phyloP scores from a whole-genome alignment of 225 moss, liverwort and hornwort species.

The Physcomitrellopsis africana region DNA sequence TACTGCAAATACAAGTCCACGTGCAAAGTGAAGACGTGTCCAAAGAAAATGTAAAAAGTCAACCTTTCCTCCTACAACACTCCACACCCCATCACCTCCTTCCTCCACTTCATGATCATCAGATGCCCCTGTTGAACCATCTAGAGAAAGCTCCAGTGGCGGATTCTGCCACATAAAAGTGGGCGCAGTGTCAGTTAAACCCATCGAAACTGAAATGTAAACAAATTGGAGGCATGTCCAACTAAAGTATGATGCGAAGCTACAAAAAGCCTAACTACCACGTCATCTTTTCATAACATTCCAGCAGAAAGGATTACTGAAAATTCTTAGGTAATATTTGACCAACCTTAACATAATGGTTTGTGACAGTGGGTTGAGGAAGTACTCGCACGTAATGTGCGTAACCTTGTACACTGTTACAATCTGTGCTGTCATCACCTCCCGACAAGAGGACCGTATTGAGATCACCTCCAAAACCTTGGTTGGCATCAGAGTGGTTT shows the following conservation, averaged over 20 bases:
- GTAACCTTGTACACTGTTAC: constrained; percentile 66
- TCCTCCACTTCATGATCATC: constrained; percentile 97
- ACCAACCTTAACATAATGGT: constrained; percentile 90
- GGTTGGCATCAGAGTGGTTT: constrained; percentile 37
- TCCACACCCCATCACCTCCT: constrained; percentile 99
- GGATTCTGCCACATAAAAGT: constrained; percentile 75
- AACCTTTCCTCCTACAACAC: constrained; percentile 99
- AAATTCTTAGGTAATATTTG: not conserved
- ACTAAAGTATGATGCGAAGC: not conserved
- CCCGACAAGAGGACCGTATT: constrained; percentile 62
- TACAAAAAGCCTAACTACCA: constrained; percentile 10
- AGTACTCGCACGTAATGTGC: constrained; percentile 88
- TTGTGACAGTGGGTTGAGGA: constrained; percentile 86
- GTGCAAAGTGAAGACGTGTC: not conserved
- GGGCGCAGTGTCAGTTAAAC: constrained; percentile 16
- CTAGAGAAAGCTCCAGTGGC: constrained; percentile 89
- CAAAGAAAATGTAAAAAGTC: constrained; percentile 18
- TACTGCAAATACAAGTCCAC: not conserved
- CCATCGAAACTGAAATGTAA: constrained; percentile 8
- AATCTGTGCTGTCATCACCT: constrained; percentile 57
- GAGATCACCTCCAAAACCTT: constrained; percentile 44
- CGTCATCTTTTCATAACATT: constrained; percentile 8
- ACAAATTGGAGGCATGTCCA: not conserved
- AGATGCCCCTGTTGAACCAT: constrained; percentile 94
- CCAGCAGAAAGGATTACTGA: constrained; percentile 22